Conservation (phyloP, 306 rosid genomes). For the Psophocarpus tetragonolobus region DNA sequence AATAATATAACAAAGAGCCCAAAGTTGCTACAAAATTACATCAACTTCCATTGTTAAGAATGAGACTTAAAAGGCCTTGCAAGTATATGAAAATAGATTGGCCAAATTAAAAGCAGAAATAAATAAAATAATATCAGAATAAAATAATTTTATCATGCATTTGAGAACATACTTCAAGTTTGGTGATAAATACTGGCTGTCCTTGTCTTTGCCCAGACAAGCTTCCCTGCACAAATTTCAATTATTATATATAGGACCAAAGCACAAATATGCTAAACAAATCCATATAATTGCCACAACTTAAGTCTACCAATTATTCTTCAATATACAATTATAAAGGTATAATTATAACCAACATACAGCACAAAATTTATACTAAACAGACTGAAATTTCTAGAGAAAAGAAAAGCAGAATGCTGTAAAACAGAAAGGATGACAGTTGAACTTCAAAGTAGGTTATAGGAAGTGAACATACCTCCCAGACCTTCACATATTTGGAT, state of each 20-base stretch:
- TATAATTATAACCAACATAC: background rate
- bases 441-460: background rate
- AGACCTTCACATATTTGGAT: slow-evolving; percentile 92
- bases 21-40: slow-evolving; percentile 5
- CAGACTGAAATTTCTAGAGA: slow-evolving; percentile 2
- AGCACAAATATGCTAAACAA: slow-evolving; percentile 33
- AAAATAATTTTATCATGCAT: slow-evolving; percentile 5
- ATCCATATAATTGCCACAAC: slow-evolving; percentile 20
- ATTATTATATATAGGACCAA: slow-evolving; percentile 31
- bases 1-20: slow-evolving; percentile 22
- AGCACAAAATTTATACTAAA: slow-evolving; percentile 14
- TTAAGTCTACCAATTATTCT: background rate
- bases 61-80: background rate
- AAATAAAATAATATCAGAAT: background rate
- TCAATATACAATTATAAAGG: background rate
- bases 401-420: background rate
- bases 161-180: slow-evolving; percentile 75
- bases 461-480: slow-evolving; percentile 75
- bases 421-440: slow-evolving; percentile 16
- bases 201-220: slow-evolving; percentile 98
- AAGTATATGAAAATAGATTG: slow-evolving; percentile 18
- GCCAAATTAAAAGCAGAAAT: slow-evolving; percentile 18
- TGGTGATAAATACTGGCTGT: slow-evolving; percentile 89
- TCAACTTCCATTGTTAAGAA: slow-evolving; percentile 3
- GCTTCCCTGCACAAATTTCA: slow-evolving; percentile 75